Conservation (phyloP, 768 basidiomycete genomes). For the Roridomyces roridus region DNA sequence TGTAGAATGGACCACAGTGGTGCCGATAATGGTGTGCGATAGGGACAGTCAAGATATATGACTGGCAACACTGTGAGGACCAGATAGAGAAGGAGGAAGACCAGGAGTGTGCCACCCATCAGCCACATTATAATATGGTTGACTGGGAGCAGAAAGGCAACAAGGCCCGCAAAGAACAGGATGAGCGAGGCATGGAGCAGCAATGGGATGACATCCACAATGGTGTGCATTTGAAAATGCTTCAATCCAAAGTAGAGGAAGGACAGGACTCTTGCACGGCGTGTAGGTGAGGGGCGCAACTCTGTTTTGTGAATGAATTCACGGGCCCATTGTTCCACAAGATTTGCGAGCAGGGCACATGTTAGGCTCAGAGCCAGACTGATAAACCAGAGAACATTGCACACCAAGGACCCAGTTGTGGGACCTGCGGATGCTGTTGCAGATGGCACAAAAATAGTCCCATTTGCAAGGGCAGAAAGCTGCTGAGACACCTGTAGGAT, state of each 20-base stretch:
- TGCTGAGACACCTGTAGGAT: neutral
- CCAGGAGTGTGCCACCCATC: neutral
- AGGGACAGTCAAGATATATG: neutral
- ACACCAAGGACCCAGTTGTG: neutral
- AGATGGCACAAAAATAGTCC: neutral
- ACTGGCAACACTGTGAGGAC: neutral
- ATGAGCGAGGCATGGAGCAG: constrained; percentile 11
- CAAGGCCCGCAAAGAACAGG: constrained; percentile 8
- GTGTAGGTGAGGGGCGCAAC: neutral
- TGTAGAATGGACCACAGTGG: neutral
- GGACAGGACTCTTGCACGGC: constrained; percentile 4
- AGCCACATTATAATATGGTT: constrained; percentile 1
- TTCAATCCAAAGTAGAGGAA: constrained; percentile 7
- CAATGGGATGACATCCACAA: constrained; percentile 10
- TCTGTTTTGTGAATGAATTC: constrained; percentile 9
- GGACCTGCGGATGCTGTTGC: neutral
- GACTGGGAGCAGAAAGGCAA: constrained; percentile 4
- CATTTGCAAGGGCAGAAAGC: neutral
- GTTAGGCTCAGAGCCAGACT: constrained; percentile 5
- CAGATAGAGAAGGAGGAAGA: neutral
- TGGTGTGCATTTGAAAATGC: constrained; percentile 6
- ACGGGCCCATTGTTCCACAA: constrained; percentile 11
- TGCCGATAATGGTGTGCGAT: constrained; percentile 1
- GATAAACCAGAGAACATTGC: constrained; percentile 12
- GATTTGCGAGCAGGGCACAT: constrained; percentile 11